phyloP scores from a whole-genome alignment of 257 asterid genomes.

The Solanum neorickii region DNA sequence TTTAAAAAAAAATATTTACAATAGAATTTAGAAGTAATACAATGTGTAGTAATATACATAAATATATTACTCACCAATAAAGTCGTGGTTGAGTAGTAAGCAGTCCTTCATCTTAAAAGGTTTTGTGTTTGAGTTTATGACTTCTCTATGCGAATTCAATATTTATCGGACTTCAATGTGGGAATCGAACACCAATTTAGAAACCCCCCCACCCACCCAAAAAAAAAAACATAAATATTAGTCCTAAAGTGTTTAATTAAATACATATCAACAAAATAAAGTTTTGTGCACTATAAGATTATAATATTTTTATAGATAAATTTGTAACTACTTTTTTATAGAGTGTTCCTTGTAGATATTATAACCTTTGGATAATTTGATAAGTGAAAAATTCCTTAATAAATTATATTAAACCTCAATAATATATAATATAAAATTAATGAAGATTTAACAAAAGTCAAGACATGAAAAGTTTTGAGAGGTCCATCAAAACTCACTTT shows the following conservation, averaged over 20 bases:
- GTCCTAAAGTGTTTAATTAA: neutral
- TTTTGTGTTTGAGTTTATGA: too few species aligned
- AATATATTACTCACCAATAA: neutral
- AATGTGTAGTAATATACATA: neutral
- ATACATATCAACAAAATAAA: neutral
- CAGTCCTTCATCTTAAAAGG: neutral
- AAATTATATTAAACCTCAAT: neutral
- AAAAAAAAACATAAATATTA: neutral
- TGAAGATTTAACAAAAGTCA: neutral
- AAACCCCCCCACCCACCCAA: too few species aligned
- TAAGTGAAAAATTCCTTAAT: neutral
- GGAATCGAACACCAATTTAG: too few species aligned
- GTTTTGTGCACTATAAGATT: neutral
- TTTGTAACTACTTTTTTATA: neutral
- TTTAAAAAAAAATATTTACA: too few species aligned
- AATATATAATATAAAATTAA: neutral
- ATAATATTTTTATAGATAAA: neutral
- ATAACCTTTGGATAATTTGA: neutral
- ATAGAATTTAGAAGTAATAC: neutral
- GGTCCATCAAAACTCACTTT: neutral
- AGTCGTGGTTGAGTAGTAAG: too few species aligned
- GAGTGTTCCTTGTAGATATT: neutral
- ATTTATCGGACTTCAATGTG: too few species aligned
- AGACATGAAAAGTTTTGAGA: neutral
- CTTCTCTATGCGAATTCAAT: neutral